Conservation (phyloP, 2,329 filamentous ascomycete species). For the Cladosporium velox region DNA sequence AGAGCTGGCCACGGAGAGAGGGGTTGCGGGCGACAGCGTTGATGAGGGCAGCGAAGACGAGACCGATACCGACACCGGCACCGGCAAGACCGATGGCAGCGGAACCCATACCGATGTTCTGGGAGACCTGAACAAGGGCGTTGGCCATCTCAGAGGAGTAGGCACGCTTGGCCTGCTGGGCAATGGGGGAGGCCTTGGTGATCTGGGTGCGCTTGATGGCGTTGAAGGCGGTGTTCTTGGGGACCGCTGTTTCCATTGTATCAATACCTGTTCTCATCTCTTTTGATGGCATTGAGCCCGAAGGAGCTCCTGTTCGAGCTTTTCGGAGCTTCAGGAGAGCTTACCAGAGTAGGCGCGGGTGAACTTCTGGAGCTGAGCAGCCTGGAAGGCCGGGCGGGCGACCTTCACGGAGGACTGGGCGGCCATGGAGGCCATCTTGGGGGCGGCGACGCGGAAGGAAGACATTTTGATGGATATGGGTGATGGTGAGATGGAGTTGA, state of each 20-base stretch:
- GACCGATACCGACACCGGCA: slow-evolving; percentile 92
- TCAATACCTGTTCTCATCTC: slow-evolving; percentile 19
- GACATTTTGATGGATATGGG: slow-evolving; percentile 70
- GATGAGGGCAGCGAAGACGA: slow-evolving; percentile 84
- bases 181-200: slow-evolving; percentile 43
- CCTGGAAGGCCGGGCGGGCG: slow-evolving; percentile 66
- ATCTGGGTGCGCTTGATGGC: slow-evolving; percentile 71
- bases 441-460: slow-evolving; percentile 70
- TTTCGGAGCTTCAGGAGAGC: slow-evolving; percentile 33
- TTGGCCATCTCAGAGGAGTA: slow-evolving; percentile 88
- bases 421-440: slow-evolving; percentile 69
- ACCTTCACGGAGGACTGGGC: slow-evolving; percentile 72
- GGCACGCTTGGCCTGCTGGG: slow-evolving; percentile 64
- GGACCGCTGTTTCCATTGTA: slow-evolving; percentile 35
- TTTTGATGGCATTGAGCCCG: slow-evolving; percentile 18
- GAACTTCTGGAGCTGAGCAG: slow-evolving; percentile 56
- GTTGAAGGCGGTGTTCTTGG: slow-evolving; percentile 63
- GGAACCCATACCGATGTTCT: slow-evolving; percentile 86
- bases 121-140: slow-evolving; percentile 86
- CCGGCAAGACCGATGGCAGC: slow-evolving; percentile 90
- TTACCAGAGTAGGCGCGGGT: slow-evolving; percentile 75
- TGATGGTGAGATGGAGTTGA: slow-evolving; percentile 32
- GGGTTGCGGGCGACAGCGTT: slow-evolving; percentile 90
- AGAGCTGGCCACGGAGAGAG: slow-evolving; percentile 90
- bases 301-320: slow-evolving; percentile 24